phyloP scores from a whole-genome alignment of 1,284 basidiomycete species.

The Ceratobasidium sp. region DNA sequence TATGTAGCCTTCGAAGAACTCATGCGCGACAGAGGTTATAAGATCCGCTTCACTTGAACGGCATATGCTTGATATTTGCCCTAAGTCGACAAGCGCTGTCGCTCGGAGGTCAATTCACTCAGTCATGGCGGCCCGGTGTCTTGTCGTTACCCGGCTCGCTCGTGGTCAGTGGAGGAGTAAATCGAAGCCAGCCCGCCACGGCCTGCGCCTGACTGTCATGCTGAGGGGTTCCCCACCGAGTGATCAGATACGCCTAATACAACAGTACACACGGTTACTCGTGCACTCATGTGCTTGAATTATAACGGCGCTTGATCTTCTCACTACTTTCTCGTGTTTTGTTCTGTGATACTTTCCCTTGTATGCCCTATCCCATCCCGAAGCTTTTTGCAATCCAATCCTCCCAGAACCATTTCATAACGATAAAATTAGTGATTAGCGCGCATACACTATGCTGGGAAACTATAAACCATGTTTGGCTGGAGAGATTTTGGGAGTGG shows the following conservation, averaged over 20 bases:
- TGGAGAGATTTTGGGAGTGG: no score
- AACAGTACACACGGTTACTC: conserved; percentile 12
- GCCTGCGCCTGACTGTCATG: conserved; percentile 5
- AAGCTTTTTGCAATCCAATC: conserved; percentile 1
- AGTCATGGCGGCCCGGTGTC: conserved; percentile 26
- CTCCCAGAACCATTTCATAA: neutral
- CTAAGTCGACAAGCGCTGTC: conserved; percentile 14
- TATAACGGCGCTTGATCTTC: conserved; percentile 11
- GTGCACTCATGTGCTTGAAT: conserved; percentile 8
- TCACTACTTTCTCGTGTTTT: conserved; percentile 7
- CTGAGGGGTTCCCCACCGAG: conserved; percentile 11
- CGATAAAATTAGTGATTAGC: neutral
- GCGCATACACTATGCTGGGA: conserved; percentile 7
- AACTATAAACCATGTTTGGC: neutral
- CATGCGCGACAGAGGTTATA: conserved; percentile 47
- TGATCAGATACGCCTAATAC: neutral
- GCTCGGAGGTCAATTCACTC: conserved; percentile 27
- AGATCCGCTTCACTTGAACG: conserved; percentile 40
- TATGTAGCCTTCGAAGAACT: conserved; percentile 46
- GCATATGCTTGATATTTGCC: neutral
- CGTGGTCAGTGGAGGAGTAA: conserved; percentile 10
- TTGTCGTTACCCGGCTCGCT: conserved; percentile 11
- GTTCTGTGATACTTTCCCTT: neutral
- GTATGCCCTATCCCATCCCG: neutral
- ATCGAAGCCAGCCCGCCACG: conserved; percentile 5